These are phyloP conservation scores for Vanilla planifolia DNA, from an alignment of 106 monocot species.

Conservation along the genomic window DNA sequence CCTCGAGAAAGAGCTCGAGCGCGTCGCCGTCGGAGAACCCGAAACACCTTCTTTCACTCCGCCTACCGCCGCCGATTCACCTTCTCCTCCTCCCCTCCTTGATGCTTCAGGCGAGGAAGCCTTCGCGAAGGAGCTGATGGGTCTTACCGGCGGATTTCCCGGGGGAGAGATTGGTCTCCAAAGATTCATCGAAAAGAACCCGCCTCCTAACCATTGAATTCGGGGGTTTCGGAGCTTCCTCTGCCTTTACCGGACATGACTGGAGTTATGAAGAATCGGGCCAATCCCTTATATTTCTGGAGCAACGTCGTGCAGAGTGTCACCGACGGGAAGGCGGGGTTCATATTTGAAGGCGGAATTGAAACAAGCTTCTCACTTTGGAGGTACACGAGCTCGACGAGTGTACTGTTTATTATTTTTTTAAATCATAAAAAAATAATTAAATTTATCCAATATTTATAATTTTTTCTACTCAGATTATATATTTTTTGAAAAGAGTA, in stretches of 20 bases:
- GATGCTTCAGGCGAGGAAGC: slow-evolving; percentile 18
- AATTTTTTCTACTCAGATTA: no score
- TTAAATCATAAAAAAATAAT: no score
- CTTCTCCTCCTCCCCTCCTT: neutral
- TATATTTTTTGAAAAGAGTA: no score
- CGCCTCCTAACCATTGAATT: slow-evolving; percentile 32
- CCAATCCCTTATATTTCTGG: slow-evolving; percentile 71
- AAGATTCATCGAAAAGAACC: slow-evolving; percentile 62
- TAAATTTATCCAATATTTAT: no score
- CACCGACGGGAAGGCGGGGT: slow-evolving; percentile 81
- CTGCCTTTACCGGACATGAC: slow-evolving; percentile 90
- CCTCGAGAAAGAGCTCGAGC: slow-evolving; percentile 54
- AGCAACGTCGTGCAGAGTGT: slow-evolving; percentile 89
- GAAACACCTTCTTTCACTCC: neutral
- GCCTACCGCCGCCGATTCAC: neutral
- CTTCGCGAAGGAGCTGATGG: slow-evolving; percentile 88
- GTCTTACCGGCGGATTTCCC: slow-evolving; percentile 96
- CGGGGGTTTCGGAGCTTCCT: slow-evolving; percentile 70
- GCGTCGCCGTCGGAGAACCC: neutral
- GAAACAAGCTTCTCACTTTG: slow-evolving; percentile 84
- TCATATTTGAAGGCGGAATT: slow-evolving; percentile 88
- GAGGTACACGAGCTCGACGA: slow-evolving; percentile 72
- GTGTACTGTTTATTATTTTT: no score
- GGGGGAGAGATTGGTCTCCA: slow-evolving; percentile 79
- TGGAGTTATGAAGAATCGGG: slow-evolving; percentile 78